Evolutionary conservation across 2,329 filamentous ascomycete species (phyloP), one percentile per base, ranked within the genome.

Genomic region (Phialocephala sp.): DNA sequence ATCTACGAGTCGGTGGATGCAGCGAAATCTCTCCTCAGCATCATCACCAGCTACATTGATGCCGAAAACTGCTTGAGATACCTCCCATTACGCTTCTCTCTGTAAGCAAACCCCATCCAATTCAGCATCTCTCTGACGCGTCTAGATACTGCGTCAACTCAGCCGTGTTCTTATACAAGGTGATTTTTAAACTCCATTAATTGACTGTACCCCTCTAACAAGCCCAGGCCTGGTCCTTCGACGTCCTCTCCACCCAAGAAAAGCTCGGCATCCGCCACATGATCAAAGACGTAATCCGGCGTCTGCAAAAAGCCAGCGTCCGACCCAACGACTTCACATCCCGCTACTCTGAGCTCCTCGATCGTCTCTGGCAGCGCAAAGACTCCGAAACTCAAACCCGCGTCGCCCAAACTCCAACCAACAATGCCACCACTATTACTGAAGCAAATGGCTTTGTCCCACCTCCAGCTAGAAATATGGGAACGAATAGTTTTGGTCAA

Each of bases 1-100:
- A 88, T 89, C 64, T 89, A 88, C 74, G 86, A 88, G 71, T 86
- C 85, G 1, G 83, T 89, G 11, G 85, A 88, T 71, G 86, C 87
- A 3, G 87, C 87, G 0, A 88, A 88, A 71, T 83, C 84, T 0
- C 82, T 88, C 36, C 77, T 89, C n/a, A 84, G 81, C 36, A 87
- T 86, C 1, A 79, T 89, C 18, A 87, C 85, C 69, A 84, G 83
- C 64, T 83, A 83, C 66, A 83, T 88, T 36, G 83, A 88, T 67
- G 85, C 87, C 0, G 81, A 83, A 55, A 82, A 81, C 27, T 84
- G 85, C 54, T 79, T 89, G 22, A 82, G 85, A 68, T 88, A 84
- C 67, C 86, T 89, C 83, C 87, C 87, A 1, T 75, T 89, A 6
- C 80, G 87, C 50, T 89, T 85, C 72, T 89, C 87, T 62, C 76